Evolutionary conservation across 2,329 filamentous ascomycete genomes (phyloP), one percentile per base, ranked within the genome.

Genomic region (Alternaria viburni): DNA sequence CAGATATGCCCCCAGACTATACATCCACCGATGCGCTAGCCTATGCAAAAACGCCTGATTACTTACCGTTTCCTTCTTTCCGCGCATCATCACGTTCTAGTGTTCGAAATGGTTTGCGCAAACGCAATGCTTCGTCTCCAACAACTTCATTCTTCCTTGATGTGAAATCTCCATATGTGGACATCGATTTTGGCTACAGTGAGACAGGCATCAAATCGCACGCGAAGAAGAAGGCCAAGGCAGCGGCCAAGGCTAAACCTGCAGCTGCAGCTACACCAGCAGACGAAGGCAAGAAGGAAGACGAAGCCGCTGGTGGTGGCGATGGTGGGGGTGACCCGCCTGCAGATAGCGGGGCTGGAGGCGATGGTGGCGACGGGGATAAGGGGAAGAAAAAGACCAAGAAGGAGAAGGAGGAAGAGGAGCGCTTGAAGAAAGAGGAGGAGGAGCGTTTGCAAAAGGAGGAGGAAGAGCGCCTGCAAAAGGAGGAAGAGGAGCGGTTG

Each of bases 111-210:
- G 74, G 72, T 62, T 60, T 75, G 59, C 72, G 75, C 36, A 60
- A 72, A 51, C 77, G 72, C 59, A 69, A 72, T 63, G 64, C 72
- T 64, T 74, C 72, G 11, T 75, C 72, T 30, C 73, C 72, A 44
- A 54, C 45, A 46, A 74, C 75, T 56, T 77, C 73, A 15, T 62
- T 78, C 36, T 74, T 71, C 51, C 23, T 77, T 17, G 72, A 77
- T 65, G 71, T 76, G 59, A 77, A 79, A 69, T 74, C 70, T 43
- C 58, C 71, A 21, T 73, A 76, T 69, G 73, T 81, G 19, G 78
- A 81, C 28, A 80, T 92, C 54, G 89, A 92, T 72, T 87, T 91
- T 61, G 81, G 82, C 21, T 86, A 84, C 25, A 79, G 84, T 56
- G 82, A 86, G 83, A 52, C 87, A 84, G 79, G 82, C 32, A 70